Base-by-base conservation (phyloP, 257 asterid species). In the Leonotis leonurus region DNA sequence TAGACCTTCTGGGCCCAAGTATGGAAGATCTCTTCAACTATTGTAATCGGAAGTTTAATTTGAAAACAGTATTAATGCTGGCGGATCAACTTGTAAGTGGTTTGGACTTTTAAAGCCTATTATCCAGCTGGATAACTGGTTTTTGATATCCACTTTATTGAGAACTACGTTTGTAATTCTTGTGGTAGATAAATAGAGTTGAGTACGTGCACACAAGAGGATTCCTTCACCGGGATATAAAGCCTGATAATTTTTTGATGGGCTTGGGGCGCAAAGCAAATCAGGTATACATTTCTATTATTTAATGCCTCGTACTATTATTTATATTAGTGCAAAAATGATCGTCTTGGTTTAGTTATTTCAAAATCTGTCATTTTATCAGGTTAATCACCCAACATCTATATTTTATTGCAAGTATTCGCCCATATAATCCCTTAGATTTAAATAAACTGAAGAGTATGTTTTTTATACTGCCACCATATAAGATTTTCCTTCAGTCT, bases 181-280 rank as follows among this genome's bases (percentile, higher is more conserved):
- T 56, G 46, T 77, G 43, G 43, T 72, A 90, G 96, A 85, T 90
- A 65, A 90, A 88, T 74, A 88, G 98, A 80, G 96, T 88, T 71
- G 96, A 90, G 64, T 88, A 90, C 80, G 81, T 85, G 89, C 98
- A 90, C 62, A 84, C 98, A 12, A 82, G 98, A 79, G 94, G 96
- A 74, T 88, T 90, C 80, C 98, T 90, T 78, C 98, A 90, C 70
- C 96, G 98, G 49, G 96, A 88, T 74, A 85, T 90, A 76, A 90
- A 90, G 86, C 98, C 98, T 30, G 96, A 88, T 76, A 88, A 85
- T 62, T 90, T 88, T 71, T 75, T 88, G 71, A 90, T 90, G 98
- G 98, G 98, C 71, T 79, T 90, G 75, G 94, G 98, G 22, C 94
- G 98, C 80, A 90, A 88, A 82, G 98, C 98, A 51, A 90, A 88